Evolutionary conservation across 306 rosid genomes (phyloP).

Genomic region (Lithocarpus polystachyus): DNA sequence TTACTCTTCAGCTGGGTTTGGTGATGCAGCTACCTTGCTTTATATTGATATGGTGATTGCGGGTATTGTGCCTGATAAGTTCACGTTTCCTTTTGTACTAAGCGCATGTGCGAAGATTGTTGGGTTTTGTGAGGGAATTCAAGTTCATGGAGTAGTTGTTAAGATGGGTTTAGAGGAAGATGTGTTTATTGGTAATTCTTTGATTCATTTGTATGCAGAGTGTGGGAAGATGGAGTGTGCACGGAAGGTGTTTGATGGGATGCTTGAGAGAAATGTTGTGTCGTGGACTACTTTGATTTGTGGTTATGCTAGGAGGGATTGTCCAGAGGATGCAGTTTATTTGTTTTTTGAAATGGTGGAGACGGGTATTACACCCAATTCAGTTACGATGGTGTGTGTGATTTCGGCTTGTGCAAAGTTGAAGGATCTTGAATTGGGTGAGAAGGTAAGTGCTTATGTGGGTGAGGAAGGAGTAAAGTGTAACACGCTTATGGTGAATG

Average conservation of each 20-base stretch:
- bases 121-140: slow-evolving; percentile 56
- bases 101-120: slow-evolving; percentile 57
- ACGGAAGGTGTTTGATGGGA: slow-evolving; percentile 63
- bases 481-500: slow-evolving; percentile 58
- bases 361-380: slow-evolving; percentile 49
- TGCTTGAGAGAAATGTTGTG: slow-evolving; percentile 75
- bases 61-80: slow-evolving; percentile 67
- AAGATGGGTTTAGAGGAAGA: slow-evolving; percentile 64
- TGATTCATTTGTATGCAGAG: slow-evolving; percentile 63
- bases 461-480: slow-evolving; percentile 43
- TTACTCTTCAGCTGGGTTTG: slow-evolving; percentile 51
- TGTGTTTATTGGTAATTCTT: slow-evolving; percentile 57
- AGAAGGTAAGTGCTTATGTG: slow-evolving; percentile 41
- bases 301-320: slow-evolving; percentile 54
- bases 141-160: slow-evolving; percentile 53
- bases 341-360: slow-evolving; percentile 71
- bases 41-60: slow-evolving; percentile 42
- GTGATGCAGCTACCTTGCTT: slow-evolving; percentile 45
- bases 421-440: slow-evolving; percentile 60
- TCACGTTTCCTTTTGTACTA: slow-evolving; percentile 59
- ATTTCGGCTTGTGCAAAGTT: slow-evolving; percentile 81
- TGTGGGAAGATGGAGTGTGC: slow-evolving; percentile 46
- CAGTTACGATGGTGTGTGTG: slow-evolving; percentile 63
- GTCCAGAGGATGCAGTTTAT: slow-evolving; percentile 53
- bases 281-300: slow-evolving; percentile 88